A percentile compares a stretch with the other conserved stretches of the same genome.
phyloP scores from a whole-genome alignment of 768 basidiomycete species.

The Russula brevipes region DNA sequence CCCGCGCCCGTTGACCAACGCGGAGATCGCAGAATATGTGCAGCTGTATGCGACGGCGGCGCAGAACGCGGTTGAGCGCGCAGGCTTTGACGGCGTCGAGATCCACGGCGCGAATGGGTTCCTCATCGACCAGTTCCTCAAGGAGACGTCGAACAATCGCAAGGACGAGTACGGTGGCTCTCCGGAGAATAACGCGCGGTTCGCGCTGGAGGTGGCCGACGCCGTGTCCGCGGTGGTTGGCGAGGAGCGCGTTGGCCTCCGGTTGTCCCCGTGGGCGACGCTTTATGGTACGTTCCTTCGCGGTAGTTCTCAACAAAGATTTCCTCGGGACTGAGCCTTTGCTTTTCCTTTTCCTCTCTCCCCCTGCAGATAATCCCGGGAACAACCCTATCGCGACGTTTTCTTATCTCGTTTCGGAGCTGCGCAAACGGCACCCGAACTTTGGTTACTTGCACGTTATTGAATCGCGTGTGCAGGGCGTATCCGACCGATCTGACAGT shows the following conservation, averaged over 20 bases:
- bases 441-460: slow-evolving; percentile 39
- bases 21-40: slow-evolving; percentile 48
- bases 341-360: neutral
- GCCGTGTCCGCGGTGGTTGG: slow-evolving; percentile 41
- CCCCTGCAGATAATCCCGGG: slow-evolving; percentile 42
- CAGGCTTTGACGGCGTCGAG: slow-evolving; percentile 46
- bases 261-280: slow-evolving; percentile 34
- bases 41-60: slow-evolving; percentile 40
- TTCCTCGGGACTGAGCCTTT: neutral
- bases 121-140: slow-evolving; percentile 40
- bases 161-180: slow-evolving; percentile 48
- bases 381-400: slow-evolving; percentile 52
- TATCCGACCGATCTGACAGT: neutral
- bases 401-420: slow-evolving; percentile 40
- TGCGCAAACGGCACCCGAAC: slow-evolving; percentile 39
- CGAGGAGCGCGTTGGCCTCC: slow-evolving; percentile 37
- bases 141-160: slow-evolving; percentile 36
- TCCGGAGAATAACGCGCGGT: slow-evolving; percentile 43
- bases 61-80: slow-evolving; percentile 10
- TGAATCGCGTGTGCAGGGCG: slow-evolving; percentile 29
- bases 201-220: slow-evolving; percentile 41
- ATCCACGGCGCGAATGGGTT: slow-evolving; percentile 33
- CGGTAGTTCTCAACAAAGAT: neutral
- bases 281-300: slow-evolving; percentile 5
- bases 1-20: slow-evolving; percentile 43